A percentile compares a stretch with the other conserved stretches of the same genome.
These are phyloP conservation scores for Earliella scabrosa DNA, from an alignment of 1,284 basidiomycete species.

Conservation along the genomic window DNA sequence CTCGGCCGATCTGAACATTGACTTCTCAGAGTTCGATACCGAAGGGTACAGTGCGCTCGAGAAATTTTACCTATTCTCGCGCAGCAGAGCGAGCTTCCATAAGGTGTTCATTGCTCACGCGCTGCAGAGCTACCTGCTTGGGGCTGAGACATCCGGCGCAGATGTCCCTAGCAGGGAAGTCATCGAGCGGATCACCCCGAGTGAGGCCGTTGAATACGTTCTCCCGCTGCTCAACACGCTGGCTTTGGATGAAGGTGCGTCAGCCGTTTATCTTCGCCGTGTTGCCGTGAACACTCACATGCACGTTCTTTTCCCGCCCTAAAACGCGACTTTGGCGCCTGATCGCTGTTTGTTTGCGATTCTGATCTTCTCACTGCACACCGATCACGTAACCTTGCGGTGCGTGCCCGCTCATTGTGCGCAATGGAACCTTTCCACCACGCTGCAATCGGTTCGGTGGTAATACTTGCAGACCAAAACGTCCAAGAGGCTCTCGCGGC, in stretches of 20 bases:
- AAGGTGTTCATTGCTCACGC: slow-evolving; percentile 85
- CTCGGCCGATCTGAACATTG: slow-evolving; percentile 29
- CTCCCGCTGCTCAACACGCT: slow-evolving; percentile 88
- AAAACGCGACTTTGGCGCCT: slow-evolving; percentile 11
- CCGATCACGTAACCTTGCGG: slow-evolving; percentile 17
- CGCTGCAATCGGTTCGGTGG: slow-evolving; percentile 7
- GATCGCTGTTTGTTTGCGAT: slow-evolving; percentile 9
- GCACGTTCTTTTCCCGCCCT: slow-evolving; percentile 1
- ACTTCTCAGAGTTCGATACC: slow-evolving; percentile 56
- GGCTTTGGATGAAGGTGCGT: slow-evolving; percentile 85
- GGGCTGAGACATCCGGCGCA: slow-evolving; percentile 46
- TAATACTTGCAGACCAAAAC: slow-evolving; percentile 66
- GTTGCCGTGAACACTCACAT: slow-evolving; percentile 18
- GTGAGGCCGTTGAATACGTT: slow-evolving; percentile 94
- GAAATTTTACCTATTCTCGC: slow-evolving; percentile 92
- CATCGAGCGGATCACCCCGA: slow-evolving; percentile 71
- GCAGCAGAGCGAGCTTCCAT: slow-evolving; percentile 86
- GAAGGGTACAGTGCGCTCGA: slow-evolving; percentile 86
- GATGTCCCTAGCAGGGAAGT: slow-evolving; percentile 40
- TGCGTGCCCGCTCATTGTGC: slow-evolving; percentile 9
- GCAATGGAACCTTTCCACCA: slow-evolving; percentile 11
- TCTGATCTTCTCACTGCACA: slow-evolving; percentile 12
- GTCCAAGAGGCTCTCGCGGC: slow-evolving; percentile 92
- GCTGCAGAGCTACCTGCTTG: slow-evolving; percentile 50
- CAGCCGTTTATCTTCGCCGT: slow-evolving; percentile 14